Evolutionary conservation across 768 basidiomycete genomes (phyloP).

Genomic region (Gloeophyllum trabeum): DNA sequence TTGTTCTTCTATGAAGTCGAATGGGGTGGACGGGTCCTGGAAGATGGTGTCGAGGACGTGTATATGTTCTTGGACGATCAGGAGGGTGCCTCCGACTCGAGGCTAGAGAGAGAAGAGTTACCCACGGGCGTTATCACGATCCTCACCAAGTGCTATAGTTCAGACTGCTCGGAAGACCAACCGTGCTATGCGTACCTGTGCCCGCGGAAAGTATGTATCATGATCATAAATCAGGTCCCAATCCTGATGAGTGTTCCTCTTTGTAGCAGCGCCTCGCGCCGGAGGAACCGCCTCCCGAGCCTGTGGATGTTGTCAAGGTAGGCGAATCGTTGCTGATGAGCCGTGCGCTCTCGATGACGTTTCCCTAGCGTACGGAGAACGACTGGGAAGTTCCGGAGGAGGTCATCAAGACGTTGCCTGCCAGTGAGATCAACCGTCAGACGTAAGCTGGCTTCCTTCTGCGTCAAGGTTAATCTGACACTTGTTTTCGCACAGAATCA

Average conservation of each 20-base stretch:
- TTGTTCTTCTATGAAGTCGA: slow-evolving; percentile 97
- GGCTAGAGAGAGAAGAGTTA: slow-evolving; percentile 55
- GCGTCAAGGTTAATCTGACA: background rate
- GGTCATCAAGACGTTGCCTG: slow-evolving; percentile 45
- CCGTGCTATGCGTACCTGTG: slow-evolving; percentile 81
- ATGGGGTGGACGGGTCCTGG: slow-evolving; percentile 74
- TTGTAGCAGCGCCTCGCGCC: too few species aligned
- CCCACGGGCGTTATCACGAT: slow-evolving; percentile 88
- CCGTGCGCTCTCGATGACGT: too few species aligned
- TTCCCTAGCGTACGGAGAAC: too few species aligned
- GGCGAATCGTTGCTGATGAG: too few species aligned
- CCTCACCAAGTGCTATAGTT: slow-evolving; percentile 84
- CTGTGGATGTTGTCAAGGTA: too few species aligned
- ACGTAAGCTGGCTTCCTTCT: slow-evolving; percentile 24
- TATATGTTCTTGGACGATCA: slow-evolving; percentile 87
- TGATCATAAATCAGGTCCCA: background rate
- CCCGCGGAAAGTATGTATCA: slow-evolving; percentile 46
- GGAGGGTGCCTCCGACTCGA: slow-evolving; percentile 48
- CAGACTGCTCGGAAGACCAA: slow-evolving; percentile 70
- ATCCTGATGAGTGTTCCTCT: too few species aligned
- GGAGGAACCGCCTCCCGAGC: background rate
- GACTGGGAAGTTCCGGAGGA: too few species aligned
- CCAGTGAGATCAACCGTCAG: slow-evolving; percentile 76
- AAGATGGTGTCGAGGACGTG: slow-evolving; percentile 87
- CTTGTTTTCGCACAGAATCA: slow-evolving; percentile 30